phyloP scores from a whole-genome alignment of 345 rosid species.

The Salix brachista region DNA sequence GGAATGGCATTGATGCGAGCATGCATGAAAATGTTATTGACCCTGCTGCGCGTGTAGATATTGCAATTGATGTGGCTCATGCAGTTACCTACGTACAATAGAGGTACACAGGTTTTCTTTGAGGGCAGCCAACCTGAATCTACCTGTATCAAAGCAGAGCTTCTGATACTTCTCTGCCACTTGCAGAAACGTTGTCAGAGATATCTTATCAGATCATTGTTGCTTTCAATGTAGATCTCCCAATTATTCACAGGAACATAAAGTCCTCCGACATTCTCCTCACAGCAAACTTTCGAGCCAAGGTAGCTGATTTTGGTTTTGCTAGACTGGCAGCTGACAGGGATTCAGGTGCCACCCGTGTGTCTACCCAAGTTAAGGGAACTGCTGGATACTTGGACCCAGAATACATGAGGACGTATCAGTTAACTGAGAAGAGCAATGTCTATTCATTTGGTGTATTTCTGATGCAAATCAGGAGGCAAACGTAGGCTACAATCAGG shows the following conservation, averaged over 20 bases:
- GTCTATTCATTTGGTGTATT: slow-evolving; percentile 92
- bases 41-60: slow-evolving; percentile 64
- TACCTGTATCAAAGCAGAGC: not conserved
- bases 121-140: not conserved
- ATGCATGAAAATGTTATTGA: slow-evolving; percentile 52
- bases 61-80: slow-evolving; percentile 84
- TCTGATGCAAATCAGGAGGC: too few species aligned
- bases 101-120: slow-evolving; percentile 72
- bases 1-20: slow-evolving; percentile 42
- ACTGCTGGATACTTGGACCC: slow-evolving; percentile 96
- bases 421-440: slow-evolving; percentile 89
- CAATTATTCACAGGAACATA: slow-evolving; percentile 90
- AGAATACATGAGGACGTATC: slow-evolving; percentile 80
- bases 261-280: slow-evolving; percentile 95
- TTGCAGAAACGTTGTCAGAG: not conserved
- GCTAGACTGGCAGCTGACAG: slow-evolving; percentile 75
- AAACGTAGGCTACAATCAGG: too few species aligned
- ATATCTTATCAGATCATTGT: not conserved
- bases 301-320: slow-evolving; percentile 90
- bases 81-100: slow-evolving; percentile 91
- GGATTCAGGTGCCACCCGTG: slow-evolving; percentile 83
- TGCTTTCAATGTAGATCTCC: slow-evolving; percentile 59
- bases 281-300: slow-evolving; percentile 79
- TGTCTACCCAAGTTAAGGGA: slow-evolving; percentile 96
- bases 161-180: not conserved